Base-by-base conservation (phyloP, 1,284 basidiomycete genomes). In the Ceraceosorus bombacis region DNA sequence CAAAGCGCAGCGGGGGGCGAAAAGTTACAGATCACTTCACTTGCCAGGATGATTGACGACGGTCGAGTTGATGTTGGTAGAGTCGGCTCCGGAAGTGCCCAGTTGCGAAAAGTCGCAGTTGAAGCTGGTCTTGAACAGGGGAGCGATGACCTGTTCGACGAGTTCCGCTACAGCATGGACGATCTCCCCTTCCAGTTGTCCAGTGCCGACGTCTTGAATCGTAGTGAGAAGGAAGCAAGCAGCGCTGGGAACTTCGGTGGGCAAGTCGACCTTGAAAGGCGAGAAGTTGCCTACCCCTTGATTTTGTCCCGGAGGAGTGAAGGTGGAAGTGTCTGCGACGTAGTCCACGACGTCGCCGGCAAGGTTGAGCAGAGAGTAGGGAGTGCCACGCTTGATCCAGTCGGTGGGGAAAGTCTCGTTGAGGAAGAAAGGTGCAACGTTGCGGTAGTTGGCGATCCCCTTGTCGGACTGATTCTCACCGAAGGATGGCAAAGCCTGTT, bases 361-460 rank as follows among this genome's bases (percentile, higher is more conserved):
- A 8, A 58, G 54, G 57, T 52, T 54, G n/a, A 46, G 39, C 27
- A 58, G 57, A 36, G 17, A 17, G 13, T 58, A 58, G 15, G 57
- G 27, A 46, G 56, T 46, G 27, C 37, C 54, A 41, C 53, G 40
- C 38, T 46, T 57, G 57, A 57, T 57, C 57, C 57, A 58, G 54
- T 58, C 57, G 53, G 53, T 9, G 15, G 57, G 57, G 57, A 58
- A 58, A 5, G 57, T 58, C 52, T 58, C 57, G 40, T 58, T 58
- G 37, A 58, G 57, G 57, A 57, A 58, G 57, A 58, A 58, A 41
- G 57, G 54, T 40, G 49, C 57, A 37, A 58, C 43, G 57, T 58
- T 58, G 54, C 27, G 17, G 41, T 52, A 52, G 50, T 58, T 54
- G 38, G 57, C 37, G 57, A 58, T 46, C 7, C 43, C 53, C 43